Evolutionary conservation across 1,284 basidiomycete genomes (phyloP), one percentile per base, ranked within the genome.

Genomic region (Tilletia setariae): DNA sequence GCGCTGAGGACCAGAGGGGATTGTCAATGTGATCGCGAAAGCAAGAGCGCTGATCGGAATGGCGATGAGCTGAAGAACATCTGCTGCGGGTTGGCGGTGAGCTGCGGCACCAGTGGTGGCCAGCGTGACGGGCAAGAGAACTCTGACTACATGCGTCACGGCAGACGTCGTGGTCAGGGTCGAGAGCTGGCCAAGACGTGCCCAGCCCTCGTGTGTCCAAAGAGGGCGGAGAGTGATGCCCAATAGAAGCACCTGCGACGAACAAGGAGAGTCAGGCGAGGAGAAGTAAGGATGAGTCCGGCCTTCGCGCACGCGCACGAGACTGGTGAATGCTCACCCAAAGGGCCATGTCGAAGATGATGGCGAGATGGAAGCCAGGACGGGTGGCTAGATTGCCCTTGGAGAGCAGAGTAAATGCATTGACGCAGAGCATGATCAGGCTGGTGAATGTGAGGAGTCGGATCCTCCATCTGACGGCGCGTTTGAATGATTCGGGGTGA

Each of bases 141-240:
- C 28, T 7, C 53, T 23, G 19, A 30, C 16, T 19, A 56, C 53
- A 25, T 56, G 53, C 23, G 53, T 56, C 4, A 23, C 6, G 53
- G 53, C 25, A 4, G 53, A 23, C 2, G 25, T 25, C 7, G 25
- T 25, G 23, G 9, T 56, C 21, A 56, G 16, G 7, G 28, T 56
- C 3, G 53, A 23, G n/a, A 56, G 53, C 53, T 56, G 53, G n/a
- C 21, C 53, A 23, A 56, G 19, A 30, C 53, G 53, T 16, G 23
- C 25, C 53, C 53, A 56, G 13, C 53, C 53, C 28, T 56, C 53
- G 53, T 56, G 53, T 2, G 53, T 56, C 21, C 53, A 25, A 4
- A 56, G 25, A 16, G 53, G 53, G 13, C 53, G 53, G 7, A 56
- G 53, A 9, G 53, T 56, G 53, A 56, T 56, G n/a, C 53, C 53